phyloP scores from a whole-genome alignment of 2,329 filamentous ascomycete genomes.

The Verruconis gallopava region DNA sequence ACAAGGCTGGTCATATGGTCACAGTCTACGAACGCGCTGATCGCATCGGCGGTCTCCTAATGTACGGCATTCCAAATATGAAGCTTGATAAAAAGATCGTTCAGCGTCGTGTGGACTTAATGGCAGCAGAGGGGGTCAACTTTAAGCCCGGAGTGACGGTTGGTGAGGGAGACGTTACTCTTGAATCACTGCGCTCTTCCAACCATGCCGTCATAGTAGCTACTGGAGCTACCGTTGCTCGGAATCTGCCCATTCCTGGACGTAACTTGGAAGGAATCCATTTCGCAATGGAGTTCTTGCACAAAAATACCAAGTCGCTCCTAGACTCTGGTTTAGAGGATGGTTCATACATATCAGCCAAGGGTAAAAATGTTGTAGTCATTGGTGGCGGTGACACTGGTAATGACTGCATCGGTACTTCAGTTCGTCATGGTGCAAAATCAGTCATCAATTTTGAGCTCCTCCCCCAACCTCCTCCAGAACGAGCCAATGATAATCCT shows the following conservation, averaged over 20 bases:
- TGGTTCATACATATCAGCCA: constrained; percentile 78
- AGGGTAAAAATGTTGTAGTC: constrained; percentile 90
- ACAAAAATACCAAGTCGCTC: constrained; percentile 95
- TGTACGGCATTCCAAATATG: constrained; percentile 99
- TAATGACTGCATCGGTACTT: constrained; percentile 96
- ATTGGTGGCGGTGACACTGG: constrained; percentile 97
- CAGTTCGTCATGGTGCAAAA: constrained; percentile 87
- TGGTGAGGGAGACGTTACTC: constrained; percentile 55
- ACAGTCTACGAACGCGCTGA: constrained; percentile 91
- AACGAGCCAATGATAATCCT: constrained; percentile 87
- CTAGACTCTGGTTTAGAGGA: constrained; percentile 82
- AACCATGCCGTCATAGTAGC: constrained; percentile 82
- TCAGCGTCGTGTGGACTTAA: constrained; percentile 88
- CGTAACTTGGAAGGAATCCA: constrained; percentile 83
- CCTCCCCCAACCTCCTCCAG: constrained; percentile 77
- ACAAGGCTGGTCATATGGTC: constrained; percentile 77
- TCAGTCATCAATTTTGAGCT: constrained; percentile 95
- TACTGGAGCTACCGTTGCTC: constrained; percentile 84
- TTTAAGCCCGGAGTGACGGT: constrained; percentile 70
- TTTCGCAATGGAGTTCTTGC: constrained; percentile 94
- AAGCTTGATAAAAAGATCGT: constrained; percentile 98
- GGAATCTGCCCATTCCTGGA: constrained; percentile 81
- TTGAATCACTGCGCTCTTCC: constrained; percentile 58
- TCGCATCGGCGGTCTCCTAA: constrained; percentile 78
- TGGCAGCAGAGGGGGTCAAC: constrained; percentile 74